These are phyloP conservation scores for Solioccasus polychromus DNA, from an alignment of 768 basidiomycete species.

Conservation along the genomic window DNA sequence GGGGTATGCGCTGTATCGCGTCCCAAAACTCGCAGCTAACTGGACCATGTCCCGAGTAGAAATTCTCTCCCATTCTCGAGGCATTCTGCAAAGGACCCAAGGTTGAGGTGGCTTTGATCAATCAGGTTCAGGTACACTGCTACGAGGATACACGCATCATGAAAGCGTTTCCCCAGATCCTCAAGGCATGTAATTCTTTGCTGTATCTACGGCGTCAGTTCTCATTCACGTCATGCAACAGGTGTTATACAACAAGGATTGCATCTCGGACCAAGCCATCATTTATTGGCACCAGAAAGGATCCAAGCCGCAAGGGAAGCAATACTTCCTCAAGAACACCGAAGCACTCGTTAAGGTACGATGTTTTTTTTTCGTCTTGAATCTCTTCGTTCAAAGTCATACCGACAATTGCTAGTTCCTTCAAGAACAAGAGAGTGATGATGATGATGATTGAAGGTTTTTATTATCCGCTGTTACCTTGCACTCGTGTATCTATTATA, in stretches of 20 bases:
- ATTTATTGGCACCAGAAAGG: constrained; percentile 99
- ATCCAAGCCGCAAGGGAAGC: constrained; percentile 90
- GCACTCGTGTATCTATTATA: constrained; percentile 16
- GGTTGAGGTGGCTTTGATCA: constrained; percentile 91
- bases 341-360: constrained; percentile 85
- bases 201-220: background rate
- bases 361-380: background rate
- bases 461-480: background rate
- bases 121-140: constrained; percentile 92
- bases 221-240: constrained; percentile 32
- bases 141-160: constrained; percentile 96
- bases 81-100: constrained; percentile 87
- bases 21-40: background rate
- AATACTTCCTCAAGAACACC: constrained; percentile 89
- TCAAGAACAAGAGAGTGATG: constrained; percentile 79
- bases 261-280: constrained; percentile 93
- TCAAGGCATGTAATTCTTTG: constrained; percentile 60
- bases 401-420: constrained; percentile 73
- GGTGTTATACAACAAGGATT: constrained; percentile 96
- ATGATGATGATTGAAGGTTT: constrained; percentile 41
- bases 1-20: constrained; percentile 49
- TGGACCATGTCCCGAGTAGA: constrained; percentile 42
- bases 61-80: constrained; percentile 81
- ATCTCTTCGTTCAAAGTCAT: constrained; percentile 6
- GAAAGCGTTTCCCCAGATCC: constrained; percentile 91